These are phyloP conservation scores for Onygenales sp. DNA, from an alignment of 2,329 filamentous ascomycete genomes.

Conservation along the genomic window DNA sequence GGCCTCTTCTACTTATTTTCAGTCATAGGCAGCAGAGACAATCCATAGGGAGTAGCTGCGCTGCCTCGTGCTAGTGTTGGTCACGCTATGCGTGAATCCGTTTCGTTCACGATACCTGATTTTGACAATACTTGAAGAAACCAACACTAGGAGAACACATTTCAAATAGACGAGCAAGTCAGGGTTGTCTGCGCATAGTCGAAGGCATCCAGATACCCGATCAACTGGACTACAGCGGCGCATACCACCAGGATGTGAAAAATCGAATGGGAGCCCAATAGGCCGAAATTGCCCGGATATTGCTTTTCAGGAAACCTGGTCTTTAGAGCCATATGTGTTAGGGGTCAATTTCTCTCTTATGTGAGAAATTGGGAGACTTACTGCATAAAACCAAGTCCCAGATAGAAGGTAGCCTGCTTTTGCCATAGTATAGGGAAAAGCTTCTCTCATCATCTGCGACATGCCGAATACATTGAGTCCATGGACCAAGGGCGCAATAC, in stretches of 20 bases:
- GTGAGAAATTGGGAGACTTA: too few species aligned
- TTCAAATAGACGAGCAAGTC: conserved; percentile 1
- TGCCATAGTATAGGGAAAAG: conserved; percentile 9
- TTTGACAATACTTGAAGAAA: not conserved
- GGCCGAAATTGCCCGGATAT: too few species aligned
- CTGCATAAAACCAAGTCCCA: too few species aligned
- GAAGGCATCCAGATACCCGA: conserved; percentile 13
- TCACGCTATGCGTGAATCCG: not conserved
- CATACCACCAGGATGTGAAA: conserved; percentile 18
- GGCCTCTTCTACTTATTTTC: too few species aligned
- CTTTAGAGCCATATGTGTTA: too few species aligned
- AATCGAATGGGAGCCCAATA: conserved; percentile 9
- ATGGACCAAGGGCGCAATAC: conserved; percentile 16
- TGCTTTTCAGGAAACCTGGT: too few species aligned
- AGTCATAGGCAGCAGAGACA: too few species aligned
- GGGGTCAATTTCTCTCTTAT: too few species aligned
- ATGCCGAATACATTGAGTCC: conserved; percentile 19
- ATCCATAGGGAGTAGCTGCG: too few species aligned
- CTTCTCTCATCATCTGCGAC: conserved; percentile 18
- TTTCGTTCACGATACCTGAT: not conserved
- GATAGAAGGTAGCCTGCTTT: too few species aligned
- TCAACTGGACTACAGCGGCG: conserved; percentile 13
- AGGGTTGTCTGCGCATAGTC: conserved; percentile 5
- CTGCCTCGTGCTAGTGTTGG: too few species aligned
- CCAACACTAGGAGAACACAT: not conserved